Base-by-base conservation (phyloP, 768 basidiomycete genomes). In the Cytidiella melzeri region DNA sequence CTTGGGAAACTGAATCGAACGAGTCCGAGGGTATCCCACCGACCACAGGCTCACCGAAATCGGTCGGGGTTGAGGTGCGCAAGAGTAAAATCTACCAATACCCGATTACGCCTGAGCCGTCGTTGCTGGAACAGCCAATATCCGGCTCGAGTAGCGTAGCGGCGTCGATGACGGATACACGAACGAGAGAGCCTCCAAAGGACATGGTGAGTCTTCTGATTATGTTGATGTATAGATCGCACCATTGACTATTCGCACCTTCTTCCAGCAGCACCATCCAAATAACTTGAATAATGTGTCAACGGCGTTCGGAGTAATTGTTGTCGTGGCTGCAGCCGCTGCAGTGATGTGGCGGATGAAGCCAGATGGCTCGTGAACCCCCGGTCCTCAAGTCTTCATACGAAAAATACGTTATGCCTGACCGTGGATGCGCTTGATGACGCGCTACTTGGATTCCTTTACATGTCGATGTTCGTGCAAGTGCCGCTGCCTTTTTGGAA, bases 271-370 rank as follows among this genome's bases (percentile, higher is more conserved):
- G 30, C 30, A 34, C 9, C 57, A 61, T 45, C 63, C 63, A 64
- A 57, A 64, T 24, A 61, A 62, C 20, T 25, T 67, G 26, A 43
- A 53, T 53, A 62, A 52, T 41, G 45, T 68, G 56, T 80, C 56
- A 49, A 73, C 83, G 1, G 83, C 80, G 4, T 64, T 84, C 3
- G 84, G 84, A 4, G 77, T 87, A 6, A 61, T 86, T 15, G 73
- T 88, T 3, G 64, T 88, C 24, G 73, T 81, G 43, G 76, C 84
- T 6, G 83, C 82, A 3, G 83, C 86, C 2, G 83, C 77, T 11
- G 85, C 84, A 5, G 84, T 88, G 43, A 66, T 85, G 57, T 87
- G 84, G 83, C 74, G 81, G 54, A 80, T 85, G 24, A 80, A 79
- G 52, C 69, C 70, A 27, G 72, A 73, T 25, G 50, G 56, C 23